phyloP scores from a whole-genome alignment of 192 early-diverging fungal species.

The Coemansia sp. region DNA sequence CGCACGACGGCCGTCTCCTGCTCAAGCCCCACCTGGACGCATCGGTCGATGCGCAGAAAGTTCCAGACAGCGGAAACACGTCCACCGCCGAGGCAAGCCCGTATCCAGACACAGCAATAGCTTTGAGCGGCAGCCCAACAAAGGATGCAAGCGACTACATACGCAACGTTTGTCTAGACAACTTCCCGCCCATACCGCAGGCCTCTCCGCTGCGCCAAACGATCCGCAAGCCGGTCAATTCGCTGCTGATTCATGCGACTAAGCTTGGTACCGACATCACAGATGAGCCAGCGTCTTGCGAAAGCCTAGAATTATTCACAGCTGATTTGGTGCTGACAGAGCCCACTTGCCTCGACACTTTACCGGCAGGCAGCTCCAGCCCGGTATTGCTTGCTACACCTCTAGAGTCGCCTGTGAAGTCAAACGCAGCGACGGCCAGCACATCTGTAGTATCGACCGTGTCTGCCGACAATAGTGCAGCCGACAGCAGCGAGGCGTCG shows the following conservation, averaged over 20 bases:
- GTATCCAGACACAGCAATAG: neutral
- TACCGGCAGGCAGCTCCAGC: neutral
- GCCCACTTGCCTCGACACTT: neutral
- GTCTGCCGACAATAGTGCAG: neutral
- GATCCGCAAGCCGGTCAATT: conserved; percentile 9
- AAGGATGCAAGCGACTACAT: neutral
- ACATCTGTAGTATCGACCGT: conserved; percentile 10
- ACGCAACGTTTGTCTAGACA: conserved; percentile 3
- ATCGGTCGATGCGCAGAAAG: neutral
- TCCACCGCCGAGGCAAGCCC: neutral
- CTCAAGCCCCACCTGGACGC: conserved; percentile 7
- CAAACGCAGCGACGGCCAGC: conserved; percentile 4
- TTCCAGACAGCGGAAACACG: neutral
- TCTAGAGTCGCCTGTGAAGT: conserved; percentile 30
- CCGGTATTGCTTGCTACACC: conserved; percentile 15
- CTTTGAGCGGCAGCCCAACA: neutral
- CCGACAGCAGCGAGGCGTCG: neutral
- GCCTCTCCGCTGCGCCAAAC: neutral
- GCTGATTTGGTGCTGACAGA: neutral
- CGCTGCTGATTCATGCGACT: conserved; percentile 12
- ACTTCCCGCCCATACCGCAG: conserved; percentile 5
- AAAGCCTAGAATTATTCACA: neutral
- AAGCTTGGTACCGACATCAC: neutral
- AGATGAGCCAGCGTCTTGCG: neutral
- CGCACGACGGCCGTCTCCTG: conserved; percentile 28